These are phyloP conservation scores for Boletus eberwhitei DNA, from an alignment of 768 basidiomycete species.

Conservation along the genomic window DNA sequence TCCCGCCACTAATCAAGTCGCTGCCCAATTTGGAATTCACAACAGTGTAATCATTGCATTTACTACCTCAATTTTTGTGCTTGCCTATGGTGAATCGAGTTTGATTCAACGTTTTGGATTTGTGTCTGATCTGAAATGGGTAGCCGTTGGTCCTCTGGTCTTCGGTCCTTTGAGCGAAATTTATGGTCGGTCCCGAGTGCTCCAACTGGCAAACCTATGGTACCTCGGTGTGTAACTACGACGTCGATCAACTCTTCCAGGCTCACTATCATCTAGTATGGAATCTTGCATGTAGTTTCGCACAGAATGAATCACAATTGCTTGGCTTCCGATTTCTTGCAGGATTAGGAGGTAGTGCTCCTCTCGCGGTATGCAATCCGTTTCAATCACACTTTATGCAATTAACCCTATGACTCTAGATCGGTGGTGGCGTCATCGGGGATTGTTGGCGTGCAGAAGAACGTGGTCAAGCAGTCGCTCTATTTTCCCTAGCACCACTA, in stretches of 20 bases:
- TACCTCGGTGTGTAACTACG: constrained; percentile 47
- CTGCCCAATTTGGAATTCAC: constrained; percentile 51
- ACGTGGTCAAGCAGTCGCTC: constrained; percentile 58
- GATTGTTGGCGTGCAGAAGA: constrained; percentile 63
- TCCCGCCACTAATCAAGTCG: constrained; percentile 55
- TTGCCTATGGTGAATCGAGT: constrained; percentile 51
- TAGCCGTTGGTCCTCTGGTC: constrained; percentile 34
- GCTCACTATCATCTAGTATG: constrained; percentile 39
- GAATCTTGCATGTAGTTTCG: constrained; percentile 65
- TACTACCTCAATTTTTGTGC: constrained; percentile 56
- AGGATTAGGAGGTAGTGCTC: constrained; percentile 72
- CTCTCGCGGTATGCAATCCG: constrained; percentile 42
- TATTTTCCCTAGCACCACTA: constrained; percentile 64
- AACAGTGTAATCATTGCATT: constrained; percentile 48
- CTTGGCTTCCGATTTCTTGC: constrained; percentile 68
- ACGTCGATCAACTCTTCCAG: not conserved
- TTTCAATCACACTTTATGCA: not conserved
- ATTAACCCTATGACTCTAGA: constrained; percentile 22
- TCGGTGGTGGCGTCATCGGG: constrained; percentile 65
- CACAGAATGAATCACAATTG: constrained; percentile 52
- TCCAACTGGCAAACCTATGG: constrained; percentile 64
- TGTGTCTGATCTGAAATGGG: not conserved
- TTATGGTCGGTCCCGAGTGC: constrained; percentile 59
- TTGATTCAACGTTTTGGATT: not conserved
- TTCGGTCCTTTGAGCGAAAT: constrained; percentile 69